Base-by-base conservation (phyloP, 73 alveolate genomes). In the Stentor coeruleus region DNA sequence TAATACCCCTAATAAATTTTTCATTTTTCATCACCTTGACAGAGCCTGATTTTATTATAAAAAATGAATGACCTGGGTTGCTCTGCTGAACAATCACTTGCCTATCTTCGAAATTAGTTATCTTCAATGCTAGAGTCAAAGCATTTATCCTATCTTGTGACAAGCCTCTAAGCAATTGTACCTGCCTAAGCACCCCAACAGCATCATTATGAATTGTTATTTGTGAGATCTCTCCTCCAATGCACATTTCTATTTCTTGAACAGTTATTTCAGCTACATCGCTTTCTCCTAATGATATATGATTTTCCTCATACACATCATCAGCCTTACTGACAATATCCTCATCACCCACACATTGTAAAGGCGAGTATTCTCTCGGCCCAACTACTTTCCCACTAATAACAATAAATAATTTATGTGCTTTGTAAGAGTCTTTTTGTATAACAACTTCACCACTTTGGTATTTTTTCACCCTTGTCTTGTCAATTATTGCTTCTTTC, bases 201-300 rank as follows among this genome's bases (percentile, higher is more conserved):
- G 72, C 83, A n/a, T 15, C 83, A 3, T 75, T 75, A n/a, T 75
- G 14, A 20, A 26, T 15, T n/a, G 72, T 75, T 11, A 35, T 38
- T 20, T n/a, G 59, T 28, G 6, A 35, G n/a, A 75, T 38, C 36
- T 14, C 72, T 0, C 83, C 83, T 28, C 83, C 83, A 15, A 75
- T 20, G 30, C 81, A 31, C 39, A 37, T 40, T 75, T 75, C 83
- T 1, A 75, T 14, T 31, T 75, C 31, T 36, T 75, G 20, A n/a
- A 26, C 20, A 75, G 83, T n/a, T 20, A 37, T n/a, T 37, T 39
- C 38, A 28, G 83, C 83, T 75, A 75, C n/a, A 36, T 75, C 83
- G n/a, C 20, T 66, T 2, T 75, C 83, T 20, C 59, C 15, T 6
- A 26, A 31, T 14, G 72, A 75, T 35, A 75, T 38, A 75, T 20